Base-by-base conservation (phyloP, 306 rosid species). In the Oxytropis ochrocephala region DNA sequence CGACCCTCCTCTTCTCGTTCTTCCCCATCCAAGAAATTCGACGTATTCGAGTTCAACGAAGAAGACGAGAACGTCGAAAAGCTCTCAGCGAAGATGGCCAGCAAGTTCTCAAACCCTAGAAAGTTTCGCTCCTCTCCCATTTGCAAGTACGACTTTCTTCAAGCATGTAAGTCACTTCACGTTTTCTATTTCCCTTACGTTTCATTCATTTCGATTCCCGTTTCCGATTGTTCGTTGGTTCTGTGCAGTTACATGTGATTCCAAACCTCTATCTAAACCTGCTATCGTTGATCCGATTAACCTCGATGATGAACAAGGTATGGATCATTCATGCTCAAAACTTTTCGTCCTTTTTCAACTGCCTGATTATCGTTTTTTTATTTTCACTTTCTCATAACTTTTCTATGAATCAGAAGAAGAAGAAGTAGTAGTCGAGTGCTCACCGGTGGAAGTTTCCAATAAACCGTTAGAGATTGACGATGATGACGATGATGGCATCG, bases 41-140 rank as follows among this genome's bases (percentile, higher is more conserved):
- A 70, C 2, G 85, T 80, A 14, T 88, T 84, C 85, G 91, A 88
- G 19, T 85, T 88, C 73, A 39, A 39, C 70, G 78, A 58, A 14
- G 85, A 85, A 17, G 89, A 82, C 12, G 65, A 41, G 27, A 47
- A 3, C 13, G 6, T 66, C 53, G 85, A 77, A 57, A 68, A 52
- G n/a, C 11, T 11, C 8, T 70, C 82, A 12, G 21, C 10, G 47
- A 79, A 29, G 19, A 64, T 69, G 18, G 3, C 24, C 4, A 1
- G 12, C 61, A 77, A 78, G 50, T 81, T 79, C 41, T 2, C 6
- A 57, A 81, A 76, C 83, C 83, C 80, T 77, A 85, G 63, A 12
- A 52, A n/a, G 2, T n/a, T 10, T 65, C 70, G 11, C 32, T 36
- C 49, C 33, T 77, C 85, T 35, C 83, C 89, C 4, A 6, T 82